A percentile compares a stretch with the other conserved stretches of the same genome.
Evolutionary conservation across 805 yeast genomes (phyloP).

Genomic region (Priceomyces castillae): DNA sequence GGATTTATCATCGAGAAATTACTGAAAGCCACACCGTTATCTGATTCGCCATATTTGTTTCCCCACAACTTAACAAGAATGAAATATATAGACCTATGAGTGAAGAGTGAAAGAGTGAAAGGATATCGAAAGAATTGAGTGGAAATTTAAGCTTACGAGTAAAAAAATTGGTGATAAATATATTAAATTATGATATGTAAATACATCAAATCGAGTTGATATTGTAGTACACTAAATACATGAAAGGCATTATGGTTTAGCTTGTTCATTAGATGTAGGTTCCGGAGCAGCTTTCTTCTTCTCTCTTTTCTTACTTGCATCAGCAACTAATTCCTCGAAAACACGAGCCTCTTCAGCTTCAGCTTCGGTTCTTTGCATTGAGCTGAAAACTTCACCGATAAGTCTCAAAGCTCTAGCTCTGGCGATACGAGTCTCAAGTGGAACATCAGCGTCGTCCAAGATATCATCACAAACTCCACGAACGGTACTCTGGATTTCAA

Average conservation of each 20-base stretch:
- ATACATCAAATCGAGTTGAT: background rate
- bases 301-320: conserved; percentile 42
- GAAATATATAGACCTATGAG: too few relatives aligned
- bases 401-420: conserved; percentile 63
- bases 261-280: background rate
- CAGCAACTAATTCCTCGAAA: conserved; percentile 67
- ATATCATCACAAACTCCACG: conserved; percentile 69
- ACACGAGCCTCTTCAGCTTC: conserved; percentile 77
- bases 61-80: too few relatives aligned
- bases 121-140: too few relatives aligned
- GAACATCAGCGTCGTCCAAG: conserved; percentile 54
- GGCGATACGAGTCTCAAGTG: conserved; percentile 45
- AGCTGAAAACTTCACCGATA: conserved; percentile 61
- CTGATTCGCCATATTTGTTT: too few relatives aligned
- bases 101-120: too few relatives aligned
- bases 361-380: conserved; percentile 57
- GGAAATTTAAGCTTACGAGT: too few relatives aligned
- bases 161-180: background rate
- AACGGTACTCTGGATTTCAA: conserved; percentile 71
- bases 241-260: background rate
- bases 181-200: background rate
- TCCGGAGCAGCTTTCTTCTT: conserved; percentile 23
- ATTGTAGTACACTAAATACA: background rate
- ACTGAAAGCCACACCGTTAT: too few relatives aligned
- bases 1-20: too few relatives aligned